phyloP scores from a whole-genome alignment of 306 rosid species.

The Prunus fruticosa region DNA sequence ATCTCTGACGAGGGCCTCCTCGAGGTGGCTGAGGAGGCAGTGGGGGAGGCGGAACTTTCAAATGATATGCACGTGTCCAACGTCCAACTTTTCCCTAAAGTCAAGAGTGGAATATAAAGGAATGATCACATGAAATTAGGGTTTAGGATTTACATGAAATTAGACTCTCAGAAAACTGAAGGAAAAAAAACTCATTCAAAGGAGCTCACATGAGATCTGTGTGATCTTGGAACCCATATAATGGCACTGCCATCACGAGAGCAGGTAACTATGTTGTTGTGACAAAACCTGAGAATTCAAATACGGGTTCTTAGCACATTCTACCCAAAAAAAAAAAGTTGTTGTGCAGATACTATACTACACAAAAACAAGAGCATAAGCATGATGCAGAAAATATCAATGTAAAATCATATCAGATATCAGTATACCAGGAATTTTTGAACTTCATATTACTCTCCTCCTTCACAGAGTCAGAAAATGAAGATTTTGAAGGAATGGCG shows the following conservation, averaged over 20 bases:
- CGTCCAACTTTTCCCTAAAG: conserved; percentile 82
- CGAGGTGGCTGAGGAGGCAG: conserved; percentile 88
- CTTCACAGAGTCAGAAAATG: conserved; percentile 51
- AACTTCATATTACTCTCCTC: conserved; percentile 67
- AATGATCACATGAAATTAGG: conserved; percentile 4
- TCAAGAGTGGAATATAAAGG: conserved; percentile 5
- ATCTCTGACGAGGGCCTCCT: conserved; percentile 89
- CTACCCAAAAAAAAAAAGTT: not conserved
- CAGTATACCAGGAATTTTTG: conserved; percentile 65
- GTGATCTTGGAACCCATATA: conserved; percentile 91
- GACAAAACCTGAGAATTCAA: conserved; percentile 64
- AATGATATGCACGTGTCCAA: conserved; percentile 91
- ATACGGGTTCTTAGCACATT: conserved; percentile 23
- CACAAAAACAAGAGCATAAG: conserved; percentile 3
- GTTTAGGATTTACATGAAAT: not conserved
- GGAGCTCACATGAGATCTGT: conserved; percentile 79
- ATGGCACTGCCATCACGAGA: conserved; percentile 98
- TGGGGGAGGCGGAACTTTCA: conserved; percentile 91
- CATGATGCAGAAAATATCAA: conserved; percentile 3
- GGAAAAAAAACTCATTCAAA: conserved; percentile 7
- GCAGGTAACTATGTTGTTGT: conserved; percentile 90
- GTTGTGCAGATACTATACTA: not conserved
- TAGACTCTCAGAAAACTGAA: conserved; percentile 7
- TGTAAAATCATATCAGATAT: conserved; percentile 11
- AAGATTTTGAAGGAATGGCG: conserved; percentile 65